Base-by-base conservation (phyloP, 2,329 filamentous ascomycete species). In the Fusarium drepaniforme region DNA sequence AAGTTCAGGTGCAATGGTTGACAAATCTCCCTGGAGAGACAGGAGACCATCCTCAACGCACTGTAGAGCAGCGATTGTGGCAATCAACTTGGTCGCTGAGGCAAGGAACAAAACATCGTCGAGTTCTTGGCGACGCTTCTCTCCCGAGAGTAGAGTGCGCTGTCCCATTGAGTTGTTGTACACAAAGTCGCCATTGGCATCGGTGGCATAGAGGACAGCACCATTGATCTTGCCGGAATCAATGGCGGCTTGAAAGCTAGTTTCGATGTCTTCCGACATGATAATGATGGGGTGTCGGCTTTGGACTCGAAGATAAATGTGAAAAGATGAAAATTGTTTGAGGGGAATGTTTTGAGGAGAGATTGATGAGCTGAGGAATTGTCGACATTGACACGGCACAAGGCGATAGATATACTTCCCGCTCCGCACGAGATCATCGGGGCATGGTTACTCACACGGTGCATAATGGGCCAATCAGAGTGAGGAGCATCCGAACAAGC, bases 1-100 rank as follows among this genome's bases (percentile, higher is more conserved):
- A 0, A 91, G 82, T 37, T 88, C 87, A 0, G 89, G 89, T 3
- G 87, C 80, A 4, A 88, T 59, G 0, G 74, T 42, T 0, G 83
- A 81, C 0, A 90, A 74, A 64, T 90, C 86, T 4, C 84, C 85
- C 11, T 86, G 83, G 0, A 91, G 81, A 2, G 77, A 77, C 1
- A 90, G 75, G 0, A 86, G 78, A 0, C 88, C 88, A 8, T 86
- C 83, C 40, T 91, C 89, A 3, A 91, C 87, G 56, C 87, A 85
- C 67, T 90, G 87, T n/a, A 91, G 76, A 1, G 85, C 85, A 3
- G 88, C 86, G 62, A 91, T 85, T 2, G 85, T 84, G 3, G 89
- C 85, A 64, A 90, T 71, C 4, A 91, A 79, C 69, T 87, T 87
- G 30, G 81, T 84, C 4, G 79, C 81, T 5, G 83, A 85, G 4